These are phyloP conservation scores for Paxillus ammoniavirescens DNA, from an alignment of 768 basidiomycete species.

Conservation along the genomic window DNA sequence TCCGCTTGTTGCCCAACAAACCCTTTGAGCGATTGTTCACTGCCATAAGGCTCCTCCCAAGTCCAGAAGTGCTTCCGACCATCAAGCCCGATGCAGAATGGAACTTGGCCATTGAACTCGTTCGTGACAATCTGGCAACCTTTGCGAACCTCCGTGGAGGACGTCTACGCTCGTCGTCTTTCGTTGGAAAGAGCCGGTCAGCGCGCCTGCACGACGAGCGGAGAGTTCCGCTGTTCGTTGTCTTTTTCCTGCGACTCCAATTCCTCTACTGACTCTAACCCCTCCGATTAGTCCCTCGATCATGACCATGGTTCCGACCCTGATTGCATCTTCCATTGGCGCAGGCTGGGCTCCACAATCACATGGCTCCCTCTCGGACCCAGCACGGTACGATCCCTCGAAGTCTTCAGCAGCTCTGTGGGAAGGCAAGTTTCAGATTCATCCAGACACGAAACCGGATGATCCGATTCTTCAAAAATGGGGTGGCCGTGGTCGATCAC, in stretches of 20 bases:
- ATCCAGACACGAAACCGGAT: slow-evolving; percentile 76
- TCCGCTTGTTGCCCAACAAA: slow-evolving; percentile 77
- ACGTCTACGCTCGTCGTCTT: slow-evolving; percentile 81
- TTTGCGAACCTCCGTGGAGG: slow-evolving; percentile 86
- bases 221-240: slow-evolving; percentile 46
- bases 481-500: slow-evolving; percentile 20
- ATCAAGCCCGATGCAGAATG: slow-evolving; percentile 60
- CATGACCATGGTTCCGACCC: slow-evolving; percentile 74
- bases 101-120: slow-evolving; percentile 76
- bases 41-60: slow-evolving; percentile 56
- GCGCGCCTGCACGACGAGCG: slow-evolving; percentile 53
- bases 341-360: slow-evolving; percentile 61
- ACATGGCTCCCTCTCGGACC: slow-evolving; percentile 63
- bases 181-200: slow-evolving; percentile 77
- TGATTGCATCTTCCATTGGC: slow-evolving; percentile 73
- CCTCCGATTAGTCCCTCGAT: slow-evolving; percentile 55
- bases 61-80: slow-evolving; percentile 62
- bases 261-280: slow-evolving; percentile 21
- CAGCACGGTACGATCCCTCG: slow-evolving; percentile 74
- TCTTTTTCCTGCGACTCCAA: slow-evolving; percentile 10
- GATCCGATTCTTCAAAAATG: slow-evolving; percentile 47
- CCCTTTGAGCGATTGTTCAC: slow-evolving; percentile 70
- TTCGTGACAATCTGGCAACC: slow-evolving; percentile 83
- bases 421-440: slow-evolving; percentile 84
- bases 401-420: slow-evolving; percentile 78